A percentile compares a stretch with the other conserved stretches of the same genome.
These are phyloP conservation scores for Chlamydomonas sp. DNA, from an alignment of 139 green algal genomes.

Conservation along the genomic window DNA sequence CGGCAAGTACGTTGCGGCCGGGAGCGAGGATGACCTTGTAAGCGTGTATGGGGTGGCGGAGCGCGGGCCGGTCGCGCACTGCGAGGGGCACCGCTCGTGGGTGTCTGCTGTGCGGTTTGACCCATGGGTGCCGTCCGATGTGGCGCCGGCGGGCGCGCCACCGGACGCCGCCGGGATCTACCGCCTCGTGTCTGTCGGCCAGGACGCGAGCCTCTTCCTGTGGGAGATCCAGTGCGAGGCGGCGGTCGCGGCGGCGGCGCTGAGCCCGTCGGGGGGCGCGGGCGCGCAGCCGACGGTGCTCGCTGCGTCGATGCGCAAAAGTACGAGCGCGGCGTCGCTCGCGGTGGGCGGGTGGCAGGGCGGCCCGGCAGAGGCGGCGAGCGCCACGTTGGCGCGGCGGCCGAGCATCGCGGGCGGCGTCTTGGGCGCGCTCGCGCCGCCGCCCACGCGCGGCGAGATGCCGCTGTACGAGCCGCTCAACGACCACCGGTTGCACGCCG, in stretches of 20 bases:
- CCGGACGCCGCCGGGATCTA: constrained; percentile 39
- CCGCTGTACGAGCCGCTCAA: constrained; percentile 7
- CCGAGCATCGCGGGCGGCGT: not conserved
- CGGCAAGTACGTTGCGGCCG: constrained; percentile 64
- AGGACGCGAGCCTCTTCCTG: constrained; percentile 73
- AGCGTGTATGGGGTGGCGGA: constrained; percentile 55
- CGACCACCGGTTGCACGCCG: constrained; percentile 51
- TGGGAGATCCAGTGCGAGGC: constrained; percentile 65
- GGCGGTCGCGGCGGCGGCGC: not conserved
- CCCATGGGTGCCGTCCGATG: constrained; percentile 28
- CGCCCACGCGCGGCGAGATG: not conserved
- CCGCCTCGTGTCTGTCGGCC: constrained; percentile 64
- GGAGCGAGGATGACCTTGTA: constrained; percentile 91
- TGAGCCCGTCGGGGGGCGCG: too few relatives aligned
- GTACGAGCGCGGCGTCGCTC: too few relatives aligned
- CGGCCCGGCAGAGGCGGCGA: too few relatives aligned
- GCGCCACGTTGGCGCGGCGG: too few relatives aligned
- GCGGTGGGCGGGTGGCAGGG: too few relatives aligned
- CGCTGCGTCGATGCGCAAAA: too few relatives aligned
- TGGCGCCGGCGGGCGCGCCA: not conserved
- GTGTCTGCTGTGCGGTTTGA: constrained; percentile 70
- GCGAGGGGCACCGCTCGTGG: constrained; percentile 76
- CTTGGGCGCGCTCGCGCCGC: not conserved
- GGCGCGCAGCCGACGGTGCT: too few relatives aligned
- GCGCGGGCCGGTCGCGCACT: constrained; percentile 52